Evolutionary conservation across 169 alveolate species (phyloP).

Genomic region (Cryptosporidium ryanae): DNA sequence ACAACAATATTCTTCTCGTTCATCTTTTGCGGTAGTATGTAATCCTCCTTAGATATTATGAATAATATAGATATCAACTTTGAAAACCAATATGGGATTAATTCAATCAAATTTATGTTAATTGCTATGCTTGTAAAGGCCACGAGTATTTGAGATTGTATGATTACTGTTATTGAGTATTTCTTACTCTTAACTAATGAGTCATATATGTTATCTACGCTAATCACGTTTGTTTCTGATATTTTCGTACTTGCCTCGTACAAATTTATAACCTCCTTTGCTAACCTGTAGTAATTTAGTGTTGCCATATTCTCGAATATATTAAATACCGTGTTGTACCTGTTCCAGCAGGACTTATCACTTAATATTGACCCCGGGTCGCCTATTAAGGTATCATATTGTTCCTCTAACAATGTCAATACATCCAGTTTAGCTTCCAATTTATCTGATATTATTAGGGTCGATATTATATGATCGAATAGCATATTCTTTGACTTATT

Average conservation of each 20-base stretch:
- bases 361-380: background rate
- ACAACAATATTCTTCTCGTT: constrained; percentile 2
- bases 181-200: constrained; percentile 6
- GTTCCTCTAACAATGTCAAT: constrained; percentile 59
- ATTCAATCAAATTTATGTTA: constrained; percentile 8
- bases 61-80: constrained; percentile 41
- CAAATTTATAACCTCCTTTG: constrained; percentile 33
- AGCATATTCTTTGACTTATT: constrained; percentile 6
- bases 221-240: constrained; percentile 35
- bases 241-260: constrained; percentile 66
- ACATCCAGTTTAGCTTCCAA: constrained; percentile 25
- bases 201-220: constrained; percentile 22
- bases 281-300: constrained; percentile 13
- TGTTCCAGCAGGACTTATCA: constrained; percentile 42
- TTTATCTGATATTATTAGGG: constrained; percentile 32
- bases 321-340: constrained; percentile 40
- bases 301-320: constrained; percentile 36
- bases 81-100: constrained; percentile 68
- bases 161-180: background rate
- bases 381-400: constrained; percentile 33
- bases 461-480: constrained; percentile 58
- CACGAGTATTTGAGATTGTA: constrained; percentile 52
- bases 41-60: constrained; percentile 19
- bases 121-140: constrained; percentile 50
- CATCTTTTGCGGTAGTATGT: background rate